A percentile compares a stretch with the other conserved stretches of the same genome.
These are phyloP conservation scores for Wickerhamiella kazuoi DNA, from an alignment of 805 yeast genomes.

Conservation along the genomic window DNA sequence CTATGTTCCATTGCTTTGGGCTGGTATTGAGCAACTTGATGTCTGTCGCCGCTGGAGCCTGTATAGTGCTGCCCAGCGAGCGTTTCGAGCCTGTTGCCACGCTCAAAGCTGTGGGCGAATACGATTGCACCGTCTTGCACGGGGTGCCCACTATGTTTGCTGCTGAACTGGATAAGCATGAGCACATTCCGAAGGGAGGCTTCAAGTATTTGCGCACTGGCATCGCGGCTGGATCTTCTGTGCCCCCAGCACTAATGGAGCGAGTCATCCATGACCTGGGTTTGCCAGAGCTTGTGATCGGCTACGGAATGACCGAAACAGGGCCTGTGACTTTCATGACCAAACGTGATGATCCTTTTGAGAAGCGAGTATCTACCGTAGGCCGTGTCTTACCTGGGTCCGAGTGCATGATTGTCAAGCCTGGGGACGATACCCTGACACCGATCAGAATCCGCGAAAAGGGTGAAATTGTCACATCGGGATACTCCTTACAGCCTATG, in stretches of 20 bases:
- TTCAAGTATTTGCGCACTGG: constrained; percentile 17
- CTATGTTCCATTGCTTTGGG: constrained; percentile 21
- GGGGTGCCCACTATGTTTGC: constrained; percentile 22
- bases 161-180: constrained; percentile 14
- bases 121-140: constrained; percentile 15
- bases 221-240: constrained; percentile 19
- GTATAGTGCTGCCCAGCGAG: constrained; percentile 16
- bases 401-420: constrained; percentile 10
- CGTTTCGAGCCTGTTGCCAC: constrained; percentile 14
- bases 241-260: constrained; percentile 19
- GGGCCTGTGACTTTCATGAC: constrained; percentile 20
- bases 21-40: constrained; percentile 18
- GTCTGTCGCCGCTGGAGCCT: constrained; percentile 14
- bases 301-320: constrained; percentile 21
- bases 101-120: constrained; percentile 11
- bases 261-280: constrained; percentile 10
- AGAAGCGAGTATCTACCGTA: constrained; percentile 14
- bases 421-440: constrained; percentile 7
- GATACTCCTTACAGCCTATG: constrained; percentile 15
- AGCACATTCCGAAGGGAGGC: constrained; percentile 10
- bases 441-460: constrained; percentile 14
- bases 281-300: constrained; percentile 15
- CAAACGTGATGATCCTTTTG: constrained; percentile 14
- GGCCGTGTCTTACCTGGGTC: constrained; percentile 12
- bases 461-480: constrained; percentile 18